Conservation (phyloP, 192 early-diverging fungal species). For the Fimicolochytrium jonesii region DNA sequence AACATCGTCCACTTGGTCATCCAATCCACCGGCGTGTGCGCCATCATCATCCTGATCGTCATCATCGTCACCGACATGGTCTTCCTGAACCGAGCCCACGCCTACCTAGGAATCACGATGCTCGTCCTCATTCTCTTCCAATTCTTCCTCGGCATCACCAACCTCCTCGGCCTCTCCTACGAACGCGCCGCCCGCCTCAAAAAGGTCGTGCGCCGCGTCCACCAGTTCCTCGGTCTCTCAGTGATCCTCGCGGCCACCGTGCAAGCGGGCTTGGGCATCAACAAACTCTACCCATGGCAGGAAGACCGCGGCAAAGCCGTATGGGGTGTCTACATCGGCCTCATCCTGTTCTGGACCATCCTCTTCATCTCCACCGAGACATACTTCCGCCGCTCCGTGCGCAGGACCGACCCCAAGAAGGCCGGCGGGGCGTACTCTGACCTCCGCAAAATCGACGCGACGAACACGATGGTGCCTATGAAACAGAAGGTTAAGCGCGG, state of each 20-base stretch:
- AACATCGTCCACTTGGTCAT: constrained; percentile 28
- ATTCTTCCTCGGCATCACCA: constrained; percentile 27
- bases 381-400: constrained; percentile 3
- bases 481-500: not conserved
- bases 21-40: constrained; percentile 24
- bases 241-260: constrained; percentile 26
- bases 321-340: constrained; percentile 31
- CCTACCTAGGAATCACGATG: constrained; percentile 30
- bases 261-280: constrained; percentile 32
- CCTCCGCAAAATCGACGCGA: no score
- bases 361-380: constrained; percentile 17
- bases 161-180: constrained; percentile 28
- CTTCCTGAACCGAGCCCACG: constrained; percentile 29
- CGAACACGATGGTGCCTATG: not conserved
- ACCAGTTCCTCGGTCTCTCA: constrained; percentile 18
- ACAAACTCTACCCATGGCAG: constrained; percentile 34
- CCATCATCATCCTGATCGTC: constrained; percentile 22
- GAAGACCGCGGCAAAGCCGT: constrained; percentile 20
- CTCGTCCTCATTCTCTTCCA: constrained; percentile 29
- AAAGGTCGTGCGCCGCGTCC: constrained; percentile 10
- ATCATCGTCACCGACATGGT: constrained; percentile 20
- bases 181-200: constrained; percentile 16
- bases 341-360: constrained; percentile 24
- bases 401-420: not conserved
- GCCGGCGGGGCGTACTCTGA: no score